Evolutionary conservation across 2,329 filamentous ascomycete species (phyloP).

Genomic region (Colletotrichum sp.): DNA sequence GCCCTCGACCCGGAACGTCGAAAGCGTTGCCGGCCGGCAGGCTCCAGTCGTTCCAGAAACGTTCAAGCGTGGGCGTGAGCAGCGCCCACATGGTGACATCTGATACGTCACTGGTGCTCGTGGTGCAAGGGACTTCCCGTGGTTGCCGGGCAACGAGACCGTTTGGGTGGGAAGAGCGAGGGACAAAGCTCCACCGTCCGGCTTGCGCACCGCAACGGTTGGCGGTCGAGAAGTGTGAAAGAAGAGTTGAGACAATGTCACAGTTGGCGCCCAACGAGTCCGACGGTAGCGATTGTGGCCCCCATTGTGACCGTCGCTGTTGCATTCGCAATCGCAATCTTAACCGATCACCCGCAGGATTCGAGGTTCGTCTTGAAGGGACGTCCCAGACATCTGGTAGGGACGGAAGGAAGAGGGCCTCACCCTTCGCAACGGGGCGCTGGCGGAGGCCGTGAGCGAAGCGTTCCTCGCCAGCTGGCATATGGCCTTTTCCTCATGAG

Average conservation of each 20-base stretch:
- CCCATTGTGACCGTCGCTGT: not conserved
- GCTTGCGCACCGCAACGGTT: not conserved
- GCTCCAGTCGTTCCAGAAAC: not conserved
- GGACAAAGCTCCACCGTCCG: not conserved
- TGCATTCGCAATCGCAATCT: not conserved
- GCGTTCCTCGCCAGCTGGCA: not conserved
- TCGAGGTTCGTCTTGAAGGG: not conserved
- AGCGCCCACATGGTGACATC: not conserved
- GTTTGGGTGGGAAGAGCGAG: not conserved
- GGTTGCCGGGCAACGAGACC: slow-evolving; percentile 22
- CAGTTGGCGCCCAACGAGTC: slow-evolving; percentile 2
- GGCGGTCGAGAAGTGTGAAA: not conserved
- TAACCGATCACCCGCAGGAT: not conserved
- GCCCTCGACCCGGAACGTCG: not conserved
- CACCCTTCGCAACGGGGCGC: not conserved
- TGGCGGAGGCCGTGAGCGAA: not conserved
- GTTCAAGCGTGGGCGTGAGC: not conserved
- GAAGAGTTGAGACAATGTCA: not conserved
- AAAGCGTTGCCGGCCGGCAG: not conserved
- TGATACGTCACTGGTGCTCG: slow-evolving; percentile 20
- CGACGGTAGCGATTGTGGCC: not conserved
- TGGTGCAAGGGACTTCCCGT: slow-evolving; percentile 18
- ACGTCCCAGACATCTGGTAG: not conserved
- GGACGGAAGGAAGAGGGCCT: not conserved
- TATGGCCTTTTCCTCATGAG: not conserved